Conservation (phyloP, 2,329 filamentous ascomycete species). For the Talaromyces amestolkiae region DNA sequence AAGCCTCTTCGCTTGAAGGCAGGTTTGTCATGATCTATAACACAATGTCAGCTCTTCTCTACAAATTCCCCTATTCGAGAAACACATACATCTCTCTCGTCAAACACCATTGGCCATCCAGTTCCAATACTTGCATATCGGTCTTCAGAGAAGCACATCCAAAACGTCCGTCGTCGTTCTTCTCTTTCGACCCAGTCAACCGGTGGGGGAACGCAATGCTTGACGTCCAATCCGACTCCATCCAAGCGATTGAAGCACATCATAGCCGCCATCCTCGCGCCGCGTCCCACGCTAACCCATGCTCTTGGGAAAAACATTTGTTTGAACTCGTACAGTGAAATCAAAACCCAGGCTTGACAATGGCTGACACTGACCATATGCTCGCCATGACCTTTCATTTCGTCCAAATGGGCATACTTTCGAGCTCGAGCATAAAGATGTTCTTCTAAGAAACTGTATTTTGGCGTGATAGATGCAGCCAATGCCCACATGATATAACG, state of each 20-base stretch:
- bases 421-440: conserved; percentile 86
- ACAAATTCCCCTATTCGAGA: not conserved
- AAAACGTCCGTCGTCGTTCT: conserved; percentile 87
- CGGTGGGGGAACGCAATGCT: conserved; percentile 81
- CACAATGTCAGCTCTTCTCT: conserved; percentile 23
- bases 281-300: conserved; percentile 86
- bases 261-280: conserved; percentile 82
- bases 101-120: conserved; percentile 92
- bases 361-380: conserved; percentile 81
- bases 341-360: conserved; percentile 77
- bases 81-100: conserved; percentile 71
- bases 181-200: conserved; percentile 93
- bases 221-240: conserved; percentile 78
- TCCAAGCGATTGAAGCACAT: conserved; percentile 88
- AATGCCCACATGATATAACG: conserved; percentile 96
- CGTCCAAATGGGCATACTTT: conserved; percentile 86
- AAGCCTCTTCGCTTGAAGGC: conserved; percentile 80
- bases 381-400: conserved; percentile 90
- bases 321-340: conserved; percentile 88
- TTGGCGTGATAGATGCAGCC: conserved; percentile 81
- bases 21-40: conserved; percentile 73
- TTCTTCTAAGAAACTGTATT: conserved; percentile 74
- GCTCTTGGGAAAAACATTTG: conserved; percentile 96
- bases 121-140: conserved; percentile 94
- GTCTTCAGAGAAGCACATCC: conserved; percentile 88